Conservation (phyloP, 768 basidiomycete species). For the Piloderma croceum region DNA sequence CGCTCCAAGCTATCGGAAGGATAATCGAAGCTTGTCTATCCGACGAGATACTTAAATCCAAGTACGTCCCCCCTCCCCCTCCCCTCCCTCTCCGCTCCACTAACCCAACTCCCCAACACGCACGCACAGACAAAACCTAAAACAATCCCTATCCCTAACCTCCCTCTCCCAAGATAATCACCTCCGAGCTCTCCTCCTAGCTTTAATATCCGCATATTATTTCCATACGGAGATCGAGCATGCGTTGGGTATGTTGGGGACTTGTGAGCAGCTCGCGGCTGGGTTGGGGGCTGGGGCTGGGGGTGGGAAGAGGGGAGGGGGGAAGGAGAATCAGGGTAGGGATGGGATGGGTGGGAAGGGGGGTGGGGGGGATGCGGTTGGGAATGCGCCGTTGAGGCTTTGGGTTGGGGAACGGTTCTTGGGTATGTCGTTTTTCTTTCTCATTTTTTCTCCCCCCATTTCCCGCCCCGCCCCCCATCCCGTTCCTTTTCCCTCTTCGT, state of each 20-base stretch:
- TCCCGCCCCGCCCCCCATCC: background rate
- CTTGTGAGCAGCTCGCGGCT: conserved; percentile 65
- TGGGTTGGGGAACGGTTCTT: conserved; percentile 71
- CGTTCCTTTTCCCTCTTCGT: no score
- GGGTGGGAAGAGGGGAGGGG: conserved; percentile 14
- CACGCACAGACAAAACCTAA: conserved; percentile 48
- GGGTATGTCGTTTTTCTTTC: conserved; percentile 36
- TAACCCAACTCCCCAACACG: no score
- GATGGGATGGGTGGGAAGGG: conserved; percentile 6
- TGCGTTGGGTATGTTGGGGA: conserved; percentile 57
- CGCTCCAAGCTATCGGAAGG: conserved; percentile 48
- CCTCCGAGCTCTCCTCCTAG: conserved; percentile 62
- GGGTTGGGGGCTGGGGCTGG: conserved; percentile 53
- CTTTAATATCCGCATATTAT: conserved; percentile 66
- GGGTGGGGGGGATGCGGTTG: conserved; percentile 32
- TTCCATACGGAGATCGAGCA: conserved; percentile 66
- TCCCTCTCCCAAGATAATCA: conserved; percentile 64
- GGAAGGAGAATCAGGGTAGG: conserved; percentile 5
- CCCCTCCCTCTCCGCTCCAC: conserved; percentile 1
- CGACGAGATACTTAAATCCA: conserved; percentile 53
- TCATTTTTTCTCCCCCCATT: conserved; percentile 2
- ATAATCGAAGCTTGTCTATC: conserved; percentile 46
- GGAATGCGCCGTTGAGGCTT: conserved; percentile 59
- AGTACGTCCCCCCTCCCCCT: conserved; percentile 34
- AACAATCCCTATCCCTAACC: conserved; percentile 52